phyloP scores from a whole-genome alignment of 306 rosid species.

The Biancaea sappan region DNA sequence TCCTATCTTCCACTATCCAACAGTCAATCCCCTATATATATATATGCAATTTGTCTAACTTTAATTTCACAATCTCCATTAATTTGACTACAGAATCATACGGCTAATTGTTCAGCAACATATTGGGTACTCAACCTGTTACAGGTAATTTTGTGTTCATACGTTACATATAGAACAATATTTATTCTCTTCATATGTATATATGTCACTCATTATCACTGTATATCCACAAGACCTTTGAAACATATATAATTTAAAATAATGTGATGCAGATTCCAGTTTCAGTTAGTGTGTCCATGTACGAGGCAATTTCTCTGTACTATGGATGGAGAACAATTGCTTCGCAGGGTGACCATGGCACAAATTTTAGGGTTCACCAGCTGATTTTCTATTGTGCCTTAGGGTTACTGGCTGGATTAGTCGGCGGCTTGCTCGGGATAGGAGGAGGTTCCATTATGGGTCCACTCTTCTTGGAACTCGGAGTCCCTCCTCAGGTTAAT shows the following conservation, averaged over 20 bases:
- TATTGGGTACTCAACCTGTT: slow-evolving; percentile 65
- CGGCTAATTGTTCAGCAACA: slow-evolving; percentile 52
- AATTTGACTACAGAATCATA: slow-evolving; percentile 43
- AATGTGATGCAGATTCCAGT: slow-evolving; percentile 67
- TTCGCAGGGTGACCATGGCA: slow-evolving; percentile 50
- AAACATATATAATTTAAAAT: too few relatives aligned
- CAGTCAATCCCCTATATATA: too few relatives aligned
- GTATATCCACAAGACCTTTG: too few relatives aligned
- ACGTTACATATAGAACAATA: too few relatives aligned
- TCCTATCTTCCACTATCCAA: not conserved
- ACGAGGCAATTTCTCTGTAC: slow-evolving; percentile 62
- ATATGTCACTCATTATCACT: too few relatives aligned
- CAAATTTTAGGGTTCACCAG: slow-evolving; percentile 44
- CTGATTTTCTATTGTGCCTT: slow-evolving; percentile 46
- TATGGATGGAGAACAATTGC: slow-evolving; percentile 50
- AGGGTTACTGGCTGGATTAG: slow-evolving; percentile 65
- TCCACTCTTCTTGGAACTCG: slow-evolving; percentile 67
- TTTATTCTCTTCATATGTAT: too few relatives aligned
- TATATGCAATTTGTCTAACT: slow-evolving; percentile 9
- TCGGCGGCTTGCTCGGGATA: slow-evolving; percentile 75
- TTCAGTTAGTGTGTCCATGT: slow-evolving; percentile 51
- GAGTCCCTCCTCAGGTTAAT: slow-evolving; percentile 75
- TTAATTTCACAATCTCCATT: not conserved
- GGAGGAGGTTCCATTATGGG: slow-evolving; percentile 85
- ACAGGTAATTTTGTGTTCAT: slow-evolving; percentile 52